phyloP scores from a whole-genome alignment of 768 basidiomycete species.

The Agrocybe praecox region DNA sequence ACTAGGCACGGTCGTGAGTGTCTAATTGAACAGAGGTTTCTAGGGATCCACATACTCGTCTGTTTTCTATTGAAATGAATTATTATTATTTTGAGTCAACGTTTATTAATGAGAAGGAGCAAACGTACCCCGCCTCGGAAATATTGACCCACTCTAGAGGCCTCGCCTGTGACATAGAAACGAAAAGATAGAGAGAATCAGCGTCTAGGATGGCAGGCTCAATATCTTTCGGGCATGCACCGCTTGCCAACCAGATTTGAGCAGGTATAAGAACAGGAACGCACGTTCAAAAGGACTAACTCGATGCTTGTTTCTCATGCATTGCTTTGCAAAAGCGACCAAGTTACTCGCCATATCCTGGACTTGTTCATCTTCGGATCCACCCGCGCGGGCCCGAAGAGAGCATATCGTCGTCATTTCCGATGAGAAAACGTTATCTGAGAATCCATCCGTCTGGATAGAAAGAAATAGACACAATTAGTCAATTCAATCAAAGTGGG shows the following conservation, averaged over 20 bases:
- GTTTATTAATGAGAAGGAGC: constrained; percentile 5
- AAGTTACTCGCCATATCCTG: constrained; percentile 74
- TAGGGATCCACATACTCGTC: constrained; percentile 64
- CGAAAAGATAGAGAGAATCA: background rate
- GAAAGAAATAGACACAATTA: constrained; percentile 1
- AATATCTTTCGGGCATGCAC: background rate
- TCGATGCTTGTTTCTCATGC: constrained; percentile 68
- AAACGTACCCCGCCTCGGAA: constrained; percentile 72
- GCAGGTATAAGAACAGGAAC: constrained; percentile 22
- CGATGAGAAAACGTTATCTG: constrained; percentile 65
- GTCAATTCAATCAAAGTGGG: background rate
- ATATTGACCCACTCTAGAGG: constrained; percentile 63
- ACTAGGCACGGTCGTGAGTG: constrained; percentile 32
- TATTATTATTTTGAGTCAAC: constrained; percentile 5
- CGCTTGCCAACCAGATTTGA: background rate
- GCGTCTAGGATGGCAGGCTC: background rate
- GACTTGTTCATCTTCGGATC: constrained; percentile 61
- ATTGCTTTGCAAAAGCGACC: constrained; percentile 66
- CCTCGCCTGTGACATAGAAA: constrained; percentile 46
- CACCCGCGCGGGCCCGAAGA: constrained; percentile 57
- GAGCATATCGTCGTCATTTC: constrained; percentile 75
- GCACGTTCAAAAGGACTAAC: constrained; percentile 77
- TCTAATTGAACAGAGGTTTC: background rate
- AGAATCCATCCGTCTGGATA: constrained; percentile 53
- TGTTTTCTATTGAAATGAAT: constrained; percentile 56